Conservation (phyloP, 177 flowering plant genomes). For the Vitis hybrid region DNA sequence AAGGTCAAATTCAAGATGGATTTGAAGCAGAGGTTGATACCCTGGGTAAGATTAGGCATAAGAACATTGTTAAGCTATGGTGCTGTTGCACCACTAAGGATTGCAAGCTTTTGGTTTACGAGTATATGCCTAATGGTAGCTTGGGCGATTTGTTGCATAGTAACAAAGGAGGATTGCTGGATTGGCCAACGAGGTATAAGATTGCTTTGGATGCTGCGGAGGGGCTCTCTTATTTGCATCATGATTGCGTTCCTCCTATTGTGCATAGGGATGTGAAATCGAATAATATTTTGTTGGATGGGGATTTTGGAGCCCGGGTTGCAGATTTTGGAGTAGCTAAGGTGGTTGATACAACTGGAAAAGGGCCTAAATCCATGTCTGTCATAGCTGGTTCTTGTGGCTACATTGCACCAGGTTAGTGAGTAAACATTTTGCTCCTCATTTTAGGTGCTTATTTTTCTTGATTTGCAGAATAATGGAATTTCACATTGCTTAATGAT, state of each 20-base stretch:
- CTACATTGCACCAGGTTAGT: slow-evolving; percentile 76
- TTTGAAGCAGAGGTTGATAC: slow-evolving; percentile 75
- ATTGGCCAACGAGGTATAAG: slow-evolving; percentile 66
- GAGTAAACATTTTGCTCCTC: background rate
- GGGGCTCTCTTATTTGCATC: slow-evolving; percentile 77
- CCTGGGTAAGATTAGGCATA: slow-evolving; percentile 76
- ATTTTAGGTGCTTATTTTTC: background rate
- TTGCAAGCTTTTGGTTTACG: slow-evolving; percentile 73
- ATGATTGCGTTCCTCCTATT: slow-evolving; percentile 75
- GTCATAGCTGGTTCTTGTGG: slow-evolving; percentile 79
- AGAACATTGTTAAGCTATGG: slow-evolving; percentile 80
- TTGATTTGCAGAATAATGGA: too few relatives aligned
- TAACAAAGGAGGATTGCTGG: slow-evolving; percentile 56
- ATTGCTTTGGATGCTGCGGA: slow-evolving; percentile 73
- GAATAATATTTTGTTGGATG: slow-evolving; percentile 71
- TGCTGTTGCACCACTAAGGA: slow-evolving; percentile 65
- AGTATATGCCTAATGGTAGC: slow-evolving; percentile 82
- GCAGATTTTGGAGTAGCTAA: slow-evolving; percentile 85
- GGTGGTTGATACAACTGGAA: slow-evolving; percentile 53
- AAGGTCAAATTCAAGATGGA: slow-evolving; percentile 39
- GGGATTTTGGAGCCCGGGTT: slow-evolving; percentile 61
- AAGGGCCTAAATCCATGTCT: slow-evolving; percentile 68
- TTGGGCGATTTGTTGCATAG: slow-evolving; percentile 75
- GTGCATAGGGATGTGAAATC: slow-evolving; percentile 84
- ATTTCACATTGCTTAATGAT: too few relatives aligned